Conservation (phyloP, 192 early-diverging fungal genomes). For the Coemansia sp. region DNA sequence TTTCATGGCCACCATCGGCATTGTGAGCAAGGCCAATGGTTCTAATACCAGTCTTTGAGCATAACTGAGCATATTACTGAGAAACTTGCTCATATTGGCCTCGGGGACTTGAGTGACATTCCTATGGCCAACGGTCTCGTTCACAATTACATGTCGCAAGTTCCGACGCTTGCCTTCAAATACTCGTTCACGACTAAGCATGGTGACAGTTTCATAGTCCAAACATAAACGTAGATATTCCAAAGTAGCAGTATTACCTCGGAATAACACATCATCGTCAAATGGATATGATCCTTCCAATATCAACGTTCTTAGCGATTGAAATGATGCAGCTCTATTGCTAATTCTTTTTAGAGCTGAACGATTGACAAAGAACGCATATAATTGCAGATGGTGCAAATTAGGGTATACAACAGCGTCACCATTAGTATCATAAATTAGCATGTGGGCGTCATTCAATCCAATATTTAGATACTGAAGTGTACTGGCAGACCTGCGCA, state of each 20-base stretch:
- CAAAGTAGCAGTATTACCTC: too few relatives aligned
- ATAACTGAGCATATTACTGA: not conserved
- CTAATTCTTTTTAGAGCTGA: not conserved
- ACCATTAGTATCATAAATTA: too few relatives aligned
- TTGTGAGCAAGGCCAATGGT: not conserved
- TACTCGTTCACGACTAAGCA: not conserved
- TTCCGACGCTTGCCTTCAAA: too few relatives aligned
- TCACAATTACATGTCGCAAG: not conserved
- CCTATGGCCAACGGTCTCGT: not conserved
- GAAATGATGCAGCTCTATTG: not conserved
- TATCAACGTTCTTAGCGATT: not conserved
- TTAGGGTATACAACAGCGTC: not conserved
- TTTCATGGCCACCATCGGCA: not conserved
- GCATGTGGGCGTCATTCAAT: too few relatives aligned
- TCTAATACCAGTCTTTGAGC: not conserved
- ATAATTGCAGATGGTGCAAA: constrained; percentile 3
- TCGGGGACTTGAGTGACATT: not conserved
- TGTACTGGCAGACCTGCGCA: too few relatives aligned
- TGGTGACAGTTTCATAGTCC: not conserved
- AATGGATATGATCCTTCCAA: constrained; percentile 6
- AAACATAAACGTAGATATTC: not conserved
- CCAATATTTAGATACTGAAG: too few relatives aligned
- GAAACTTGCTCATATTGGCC: not conserved
- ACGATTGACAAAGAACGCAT: too few relatives aligned
- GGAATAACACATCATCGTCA: constrained; percentile 2